Conservation (phyloP, 1,284 basidiomycete species). For the Coniferiporia weirii region DNA sequence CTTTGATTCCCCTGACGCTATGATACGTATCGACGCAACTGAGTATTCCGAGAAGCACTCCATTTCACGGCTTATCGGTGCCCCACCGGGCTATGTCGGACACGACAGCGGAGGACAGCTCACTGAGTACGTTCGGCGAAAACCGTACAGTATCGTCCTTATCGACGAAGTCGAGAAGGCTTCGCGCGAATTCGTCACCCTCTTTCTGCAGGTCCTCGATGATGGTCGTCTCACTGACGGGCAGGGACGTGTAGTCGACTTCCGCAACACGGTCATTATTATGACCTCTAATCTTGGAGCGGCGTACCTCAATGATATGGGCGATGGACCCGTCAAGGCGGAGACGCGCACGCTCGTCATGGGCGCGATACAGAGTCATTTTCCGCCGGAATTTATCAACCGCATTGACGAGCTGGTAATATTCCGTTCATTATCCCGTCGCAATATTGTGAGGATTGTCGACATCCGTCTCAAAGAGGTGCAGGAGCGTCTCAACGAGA, state of each 20-base stretch:
- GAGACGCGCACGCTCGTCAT: constrained; percentile 69
- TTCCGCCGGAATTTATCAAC: constrained; percentile 93
- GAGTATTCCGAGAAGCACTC: constrained; percentile 95
- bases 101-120: constrained; percentile 88
- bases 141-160: constrained; percentile 78
- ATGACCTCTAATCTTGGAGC: constrained; percentile 93
- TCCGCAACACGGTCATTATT: constrained; percentile 88
- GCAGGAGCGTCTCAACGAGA: constrained; percentile 70
- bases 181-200: constrained; percentile 82
- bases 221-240: constrained; percentile 93
- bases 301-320: constrained; percentile 71
- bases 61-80: constrained; percentile 84
- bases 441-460: constrained; percentile 78
- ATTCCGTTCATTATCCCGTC: constrained; percentile 78
- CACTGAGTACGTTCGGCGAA: constrained; percentile 86
- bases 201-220: constrained; percentile 92
- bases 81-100: constrained; percentile 89
- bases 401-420: constrained; percentile 87
- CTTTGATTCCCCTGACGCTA: constrained; percentile 86
- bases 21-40: constrained; percentile 89
- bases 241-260: constrained; percentile 73
- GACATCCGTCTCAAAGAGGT: constrained; percentile 73
- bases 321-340: constrained; percentile 64
- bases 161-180: constrained; percentile 92
- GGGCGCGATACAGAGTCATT: constrained; percentile 73